phyloP scores from a whole-genome alignment of 2,329 filamentous ascomycete species.

The Septoria linicola region DNA sequence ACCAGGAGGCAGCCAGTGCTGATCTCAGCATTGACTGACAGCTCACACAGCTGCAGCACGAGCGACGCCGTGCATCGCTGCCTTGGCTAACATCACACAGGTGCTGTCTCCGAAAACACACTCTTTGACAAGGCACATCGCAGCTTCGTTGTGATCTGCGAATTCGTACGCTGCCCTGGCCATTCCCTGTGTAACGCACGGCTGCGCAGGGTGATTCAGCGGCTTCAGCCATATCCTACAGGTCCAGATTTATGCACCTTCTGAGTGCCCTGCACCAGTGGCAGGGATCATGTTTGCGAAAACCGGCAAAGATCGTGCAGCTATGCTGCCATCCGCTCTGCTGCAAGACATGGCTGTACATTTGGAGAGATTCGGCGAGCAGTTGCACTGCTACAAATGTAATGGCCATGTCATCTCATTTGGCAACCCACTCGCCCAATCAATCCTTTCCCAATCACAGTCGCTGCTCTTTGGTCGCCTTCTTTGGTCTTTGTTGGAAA shows the following conservation, averaged over 20 bases:
- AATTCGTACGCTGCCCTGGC: neutral
- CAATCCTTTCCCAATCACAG: constrained; percentile 6
- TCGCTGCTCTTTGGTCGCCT: constrained; percentile 17
- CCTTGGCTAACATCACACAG: neutral
- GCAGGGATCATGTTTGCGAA: neutral
- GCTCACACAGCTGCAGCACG: constrained; percentile 25
- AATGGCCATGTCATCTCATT: constrained; percentile 13
- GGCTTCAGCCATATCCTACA: constrained; percentile 9
- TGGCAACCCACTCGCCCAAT: constrained; percentile 14
- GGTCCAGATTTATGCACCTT: neutral
- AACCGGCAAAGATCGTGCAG: constrained; percentile 1
- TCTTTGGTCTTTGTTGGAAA: constrained; percentile 14
- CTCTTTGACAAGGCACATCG: neutral
- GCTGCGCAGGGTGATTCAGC: too few species aligned
- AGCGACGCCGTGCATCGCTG: constrained; percentile 11
- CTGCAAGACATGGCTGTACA: constrained; percentile 17
- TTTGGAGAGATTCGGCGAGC: constrained; percentile 7
- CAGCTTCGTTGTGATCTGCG: constrained; percentile 1
- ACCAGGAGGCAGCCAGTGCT: constrained; percentile 7
- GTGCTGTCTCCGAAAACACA: neutral
- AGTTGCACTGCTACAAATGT: constrained; percentile 18
- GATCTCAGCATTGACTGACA: constrained; percentile 23
- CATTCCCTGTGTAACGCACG: neutral
- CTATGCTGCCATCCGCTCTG: constrained; percentile 10
- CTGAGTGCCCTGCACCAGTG: neutral